Percentiles rank a stretch among this genome's conserved stretches.
Conservation (phyloP, 2,329 filamentous ascomycete genomes). For the Arthrobotrys pseudoclavata region DNA sequence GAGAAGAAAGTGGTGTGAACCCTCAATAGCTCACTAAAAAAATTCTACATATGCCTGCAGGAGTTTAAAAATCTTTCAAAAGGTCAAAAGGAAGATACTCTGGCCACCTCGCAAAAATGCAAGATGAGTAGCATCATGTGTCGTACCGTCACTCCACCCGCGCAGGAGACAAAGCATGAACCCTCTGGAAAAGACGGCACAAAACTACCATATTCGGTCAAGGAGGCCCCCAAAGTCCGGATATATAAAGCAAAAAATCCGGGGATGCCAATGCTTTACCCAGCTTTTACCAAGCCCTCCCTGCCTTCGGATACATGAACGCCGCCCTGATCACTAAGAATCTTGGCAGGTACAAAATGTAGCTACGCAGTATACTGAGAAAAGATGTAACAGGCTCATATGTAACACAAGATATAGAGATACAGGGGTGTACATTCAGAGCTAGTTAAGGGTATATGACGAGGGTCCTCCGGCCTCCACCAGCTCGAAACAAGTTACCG, state of each 20-base stretch:
- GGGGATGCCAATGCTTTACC: constrained; percentile 6
- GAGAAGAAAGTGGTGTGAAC: not conserved
- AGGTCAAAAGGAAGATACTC: constrained; percentile 7
- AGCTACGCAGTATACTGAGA: not conserved
- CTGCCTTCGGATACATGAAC: constrained; percentile 16
- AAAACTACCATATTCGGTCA: not conserved
- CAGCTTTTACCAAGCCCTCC: not conserved
- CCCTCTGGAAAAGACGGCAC: not conserved
- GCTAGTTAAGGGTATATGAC: not conserved
- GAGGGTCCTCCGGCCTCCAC: constrained; percentile 6
- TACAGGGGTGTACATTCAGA: not conserved
- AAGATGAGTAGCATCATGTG: not conserved
- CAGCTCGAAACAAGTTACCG: constrained; percentile 22
- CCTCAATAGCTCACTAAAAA: not conserved
- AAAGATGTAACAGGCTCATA: not conserved
- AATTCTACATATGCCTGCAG: not conserved
- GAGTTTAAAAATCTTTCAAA: not conserved
- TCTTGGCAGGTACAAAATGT: constrained; percentile 22
- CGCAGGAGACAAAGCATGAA: too few species aligned
- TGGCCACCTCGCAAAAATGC: constrained; percentile 2
- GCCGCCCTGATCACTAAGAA: constrained; percentile 4
- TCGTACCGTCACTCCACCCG: too few species aligned
- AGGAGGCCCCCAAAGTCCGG: not conserved
- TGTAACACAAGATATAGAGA: constrained; percentile 5
- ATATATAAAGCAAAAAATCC: constrained; percentile 16